Conservation (phyloP, 1,284 basidiomycete genomes). For the Apiotrichum gamsii region DNA sequence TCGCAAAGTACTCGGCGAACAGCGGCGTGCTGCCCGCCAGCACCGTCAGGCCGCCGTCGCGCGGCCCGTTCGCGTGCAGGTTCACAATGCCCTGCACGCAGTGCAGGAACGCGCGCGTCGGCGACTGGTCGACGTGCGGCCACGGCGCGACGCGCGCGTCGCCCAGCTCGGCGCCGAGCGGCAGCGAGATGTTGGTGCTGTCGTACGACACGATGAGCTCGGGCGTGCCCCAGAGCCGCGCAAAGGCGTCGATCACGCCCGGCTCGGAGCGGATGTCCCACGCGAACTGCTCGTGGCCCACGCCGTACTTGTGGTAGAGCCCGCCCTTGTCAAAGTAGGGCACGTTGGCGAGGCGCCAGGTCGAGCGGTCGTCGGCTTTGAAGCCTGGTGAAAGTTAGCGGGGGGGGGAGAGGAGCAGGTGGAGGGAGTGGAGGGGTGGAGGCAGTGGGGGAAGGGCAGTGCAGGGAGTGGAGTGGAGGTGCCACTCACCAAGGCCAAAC, state of each 20-base stretch:
- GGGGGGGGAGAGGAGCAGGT: background rate
- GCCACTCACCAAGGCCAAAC: constrained; percentile 24
- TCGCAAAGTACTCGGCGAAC: constrained; percentile 41
- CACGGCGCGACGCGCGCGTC: constrained; percentile 26
- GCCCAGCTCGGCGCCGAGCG: constrained; percentile 24
- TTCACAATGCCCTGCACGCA: constrained; percentile 48
- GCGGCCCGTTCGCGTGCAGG: constrained; percentile 40
- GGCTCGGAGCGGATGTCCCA: constrained; percentile 45
- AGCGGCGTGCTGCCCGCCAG: constrained; percentile 39
- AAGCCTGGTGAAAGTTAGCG: constrained; percentile 27
- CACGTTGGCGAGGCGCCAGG: constrained; percentile 39
- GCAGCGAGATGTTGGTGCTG: constrained; percentile 44
- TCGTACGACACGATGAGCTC: constrained; percentile 44
- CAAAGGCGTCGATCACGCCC: constrained; percentile 36
- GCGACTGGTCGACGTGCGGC: constrained; percentile 46
- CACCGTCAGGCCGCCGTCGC: constrained; percentile 48
- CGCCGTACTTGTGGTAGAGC: constrained; percentile 35
- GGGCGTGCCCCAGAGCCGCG: constrained; percentile 44
- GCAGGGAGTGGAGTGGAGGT: too few relatives aligned
- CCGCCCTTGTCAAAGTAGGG: constrained; percentile 39
- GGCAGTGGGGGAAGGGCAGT: too few relatives aligned
- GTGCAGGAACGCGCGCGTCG: constrained; percentile 37
- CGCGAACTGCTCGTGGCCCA: constrained; percentile 42
- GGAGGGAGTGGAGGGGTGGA: too few relatives aligned
- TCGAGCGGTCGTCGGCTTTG: constrained; percentile 40